Base-by-base conservation (phyloP, 257 asterid genomes). In the Pogostemon cablin region DNA sequence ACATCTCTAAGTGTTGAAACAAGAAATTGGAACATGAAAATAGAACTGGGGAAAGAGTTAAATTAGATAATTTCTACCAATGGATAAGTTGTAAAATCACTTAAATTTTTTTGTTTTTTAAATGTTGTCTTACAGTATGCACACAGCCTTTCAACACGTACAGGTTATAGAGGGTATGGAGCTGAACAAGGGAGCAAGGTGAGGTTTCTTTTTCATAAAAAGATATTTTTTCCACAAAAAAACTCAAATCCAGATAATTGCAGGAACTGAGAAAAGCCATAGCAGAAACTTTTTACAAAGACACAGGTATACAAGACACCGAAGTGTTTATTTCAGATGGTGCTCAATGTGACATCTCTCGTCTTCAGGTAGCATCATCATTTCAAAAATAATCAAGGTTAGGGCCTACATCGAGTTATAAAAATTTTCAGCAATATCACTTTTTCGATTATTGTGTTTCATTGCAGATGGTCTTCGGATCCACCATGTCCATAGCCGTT, bases 311-410 rank as follows among this genome's bases (percentile, higher is more conserved):
- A 77, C 81, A 81, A 64, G 92, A 76, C 10, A 34, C 76, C 2
- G 98, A 92, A 64, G 86, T 92, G 35, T 92, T 92, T 72, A 87
- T 92, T 50, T 87, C 98, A 0, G 98, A 92, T 59, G 98, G 96
- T 63, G 90, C 98, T 58, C 98, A 92, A 41, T 85, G 95, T 9
- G 98, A 89, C 78, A 88, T 92, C 55, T 82, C 92, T 43, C 96
- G 96, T 75, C 80, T 92, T 42, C 96, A 92, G 96, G 98, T 89
- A 77, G 64, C 49, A 11, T 3, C 68, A 25, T 53, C 59, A 25
- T 25, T 25, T 25, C 32, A 25, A 25, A 25, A 25, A 1, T 1
- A 25, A 25, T 20, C 20, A 12, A 4, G 20, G 2, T 4, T 50
- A 4, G 25, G 7, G 5, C 56, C n/a, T 47, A 2, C 53, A 8